phyloP scores from a whole-genome alignment of 305 asterid genomes.

The Fraxinus floribunda region DNA sequence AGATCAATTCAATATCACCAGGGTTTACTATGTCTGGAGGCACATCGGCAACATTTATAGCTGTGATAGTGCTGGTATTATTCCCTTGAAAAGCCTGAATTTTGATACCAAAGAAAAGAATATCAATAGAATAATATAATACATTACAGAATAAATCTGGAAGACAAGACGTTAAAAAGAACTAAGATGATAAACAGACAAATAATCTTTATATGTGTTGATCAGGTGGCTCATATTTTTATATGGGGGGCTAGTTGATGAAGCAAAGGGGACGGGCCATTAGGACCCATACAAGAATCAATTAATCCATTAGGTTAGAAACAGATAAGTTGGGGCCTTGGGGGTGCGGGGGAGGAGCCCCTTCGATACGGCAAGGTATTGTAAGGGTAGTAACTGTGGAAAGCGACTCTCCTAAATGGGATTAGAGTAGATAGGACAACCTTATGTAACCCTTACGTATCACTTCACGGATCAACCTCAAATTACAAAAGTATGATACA shows the following conservation, averaged over 20 bases:
- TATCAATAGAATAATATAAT: neutral
- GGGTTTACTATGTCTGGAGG: constrained; percentile 50
- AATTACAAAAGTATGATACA: constrained; percentile 25
- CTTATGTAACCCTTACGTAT: constrained; percentile 16
- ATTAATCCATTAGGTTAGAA: neutral
- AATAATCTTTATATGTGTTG: neutral
- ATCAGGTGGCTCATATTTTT: neutral
- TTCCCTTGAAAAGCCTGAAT: constrained; percentile 56
- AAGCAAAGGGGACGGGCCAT: neutral
- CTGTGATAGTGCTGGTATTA: constrained; percentile 30
- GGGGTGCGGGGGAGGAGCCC: neutral
- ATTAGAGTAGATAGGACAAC: neutral
- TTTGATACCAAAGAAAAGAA: constrained; percentile 17
- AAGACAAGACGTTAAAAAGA: constrained; percentile 18
- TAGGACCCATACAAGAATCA: neutral
- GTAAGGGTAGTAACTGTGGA: neutral
- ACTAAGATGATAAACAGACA: neutral
- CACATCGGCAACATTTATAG: constrained; percentile 39
- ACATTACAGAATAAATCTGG: constrained; percentile 3
- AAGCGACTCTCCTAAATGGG: neutral
- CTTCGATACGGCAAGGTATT: neutral
- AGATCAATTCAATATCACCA: constrained; percentile 48
- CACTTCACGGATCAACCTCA: constrained; percentile 31
- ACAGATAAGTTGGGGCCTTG: neutral
- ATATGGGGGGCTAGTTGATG: neutral